Evolutionary conservation across 1,284 basidiomycete genomes (phyloP), one percentile per base, ranked within the genome.

Genomic region (Boletus smithii): DNA sequence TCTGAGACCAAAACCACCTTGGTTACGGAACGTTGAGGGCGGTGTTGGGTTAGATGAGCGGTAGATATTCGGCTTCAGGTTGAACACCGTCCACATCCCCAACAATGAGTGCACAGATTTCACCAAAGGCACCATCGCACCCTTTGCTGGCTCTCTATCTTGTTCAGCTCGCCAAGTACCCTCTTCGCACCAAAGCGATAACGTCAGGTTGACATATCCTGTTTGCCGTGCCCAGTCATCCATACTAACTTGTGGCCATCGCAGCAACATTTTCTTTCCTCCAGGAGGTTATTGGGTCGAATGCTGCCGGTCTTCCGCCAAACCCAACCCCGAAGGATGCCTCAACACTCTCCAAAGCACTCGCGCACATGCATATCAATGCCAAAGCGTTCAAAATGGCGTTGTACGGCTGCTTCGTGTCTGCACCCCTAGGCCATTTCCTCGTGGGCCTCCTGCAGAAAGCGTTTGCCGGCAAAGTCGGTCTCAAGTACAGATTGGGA

Each of bases 361-460:
- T 89, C 42, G 78, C 80, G 8, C 69, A 69, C 40, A 69, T 74
- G 14, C 82, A 83, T 58, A 64, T 91, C 37, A 74, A 87, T 60
- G 42, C 68, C 40, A 82, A 79, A 55, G 86, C 89, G 8, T 48
- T 87, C 55, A 90, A 92, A 69, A 91, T 94, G 85, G 85, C 81
- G 3, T 49, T 87, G 23, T 94, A 92, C 60, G 92, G 91, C 54
- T 84, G 88, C 70, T 75, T 87, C 54, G 75, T 93, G 44, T 90
- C 88, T n/a, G 91, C 91, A 5, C 91, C 92, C 3, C 66, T 94
- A 33, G 77, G 82, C 36, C 92, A 94, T 62, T 69, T 78, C 63
- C 80, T 93, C 51, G 77, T 88, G 30, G 81, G 83, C 42, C 57
- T 75, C 24, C 69, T 94, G 44, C 89, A 92, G 66, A 83, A 77